Evolutionary conservation across 352 stramenopile genomes (phyloP).

Genomic region (Phytophthora lateralis): DNA sequence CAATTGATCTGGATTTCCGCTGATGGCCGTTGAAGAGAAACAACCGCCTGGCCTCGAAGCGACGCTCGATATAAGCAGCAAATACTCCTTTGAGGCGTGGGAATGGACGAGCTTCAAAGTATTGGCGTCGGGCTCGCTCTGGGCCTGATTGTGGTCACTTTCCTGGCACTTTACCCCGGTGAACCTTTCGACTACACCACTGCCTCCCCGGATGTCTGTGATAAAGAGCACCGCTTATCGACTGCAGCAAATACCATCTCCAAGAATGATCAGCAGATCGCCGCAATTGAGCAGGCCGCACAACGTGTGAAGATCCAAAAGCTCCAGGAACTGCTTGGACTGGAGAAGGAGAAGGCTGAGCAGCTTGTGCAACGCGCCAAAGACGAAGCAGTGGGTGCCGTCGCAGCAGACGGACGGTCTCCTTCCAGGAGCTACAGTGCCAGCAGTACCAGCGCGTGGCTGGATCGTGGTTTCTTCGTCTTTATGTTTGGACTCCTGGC

Average conservation of each 20-base stretch:
- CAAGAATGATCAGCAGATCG: slow-evolving; percentile 14
- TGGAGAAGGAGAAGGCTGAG: slow-evolving; percentile 52
- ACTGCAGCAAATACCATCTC: not conserved
- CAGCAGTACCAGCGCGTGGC: slow-evolving; percentile 43
- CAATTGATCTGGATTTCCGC: slow-evolving; percentile 2
- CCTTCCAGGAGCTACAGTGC: slow-evolving; percentile 4
- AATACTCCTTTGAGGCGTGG: not conserved
- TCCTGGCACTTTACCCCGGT: slow-evolving; percentile 55
- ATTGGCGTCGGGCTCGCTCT: slow-evolving; percentile 46
- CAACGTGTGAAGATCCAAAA: slow-evolving; percentile 54
- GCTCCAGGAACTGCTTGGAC: slow-evolving; percentile 58
- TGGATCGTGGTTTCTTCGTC: slow-evolving; percentile 52
- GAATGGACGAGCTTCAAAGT: slow-evolving; percentile 56
- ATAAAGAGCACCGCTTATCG: not conserved
- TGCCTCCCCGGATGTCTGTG: not conserved
- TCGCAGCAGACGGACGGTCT: not conserved
- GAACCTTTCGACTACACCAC: slow-evolving; percentile 63
- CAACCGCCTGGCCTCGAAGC: slow-evolving; percentile 15
- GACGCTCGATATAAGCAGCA: slow-evolving; percentile 1
- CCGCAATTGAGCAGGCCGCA: slow-evolving; percentile 37
- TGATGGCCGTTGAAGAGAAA: not conserved
- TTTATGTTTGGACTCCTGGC: slow-evolving; percentile 44
- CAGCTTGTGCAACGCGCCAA: slow-evolving; percentile 48
- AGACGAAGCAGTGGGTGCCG: slow-evolving; percentile 31
- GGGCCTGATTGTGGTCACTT: slow-evolving; percentile 47